These are phyloP conservation scores for Alternaria sp. DNA, from an alignment of 2,329 filamentous ascomycete species.

Conservation along the genomic window DNA sequence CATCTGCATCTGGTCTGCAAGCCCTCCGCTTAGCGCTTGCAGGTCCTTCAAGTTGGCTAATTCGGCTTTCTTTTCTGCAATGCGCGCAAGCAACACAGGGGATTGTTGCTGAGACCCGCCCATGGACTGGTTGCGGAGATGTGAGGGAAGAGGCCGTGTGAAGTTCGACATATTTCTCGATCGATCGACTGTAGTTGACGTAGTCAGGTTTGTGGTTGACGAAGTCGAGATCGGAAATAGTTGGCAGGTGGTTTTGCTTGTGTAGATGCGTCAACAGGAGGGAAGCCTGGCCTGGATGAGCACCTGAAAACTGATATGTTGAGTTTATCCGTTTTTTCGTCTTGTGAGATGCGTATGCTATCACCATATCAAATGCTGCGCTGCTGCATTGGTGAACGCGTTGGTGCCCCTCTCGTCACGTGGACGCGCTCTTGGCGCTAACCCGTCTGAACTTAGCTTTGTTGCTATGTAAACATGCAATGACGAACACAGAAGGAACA, in stretches of 20 bases:
- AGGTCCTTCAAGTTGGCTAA: constrained; percentile 79
- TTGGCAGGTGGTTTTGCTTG: background rate
- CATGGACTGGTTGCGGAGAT: constrained; percentile 62
- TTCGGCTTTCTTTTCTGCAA: constrained; percentile 85
- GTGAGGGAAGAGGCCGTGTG: constrained; percentile 61
- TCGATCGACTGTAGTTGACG: background rate
- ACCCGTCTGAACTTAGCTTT: background rate
- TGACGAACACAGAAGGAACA: constrained; percentile 9
- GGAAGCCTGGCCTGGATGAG: no score
- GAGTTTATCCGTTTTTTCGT: background rate
- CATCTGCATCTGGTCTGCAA: constrained; percentile 82
- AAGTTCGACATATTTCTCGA: constrained; percentile 47
- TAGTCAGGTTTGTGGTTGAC: background rate
- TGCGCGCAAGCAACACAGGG: constrained; percentile 73
- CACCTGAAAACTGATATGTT: background rate
- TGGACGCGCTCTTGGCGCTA: constrained; percentile 17
- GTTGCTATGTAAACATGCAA: constrained; percentile 45
- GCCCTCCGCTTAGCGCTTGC: constrained; percentile 76
- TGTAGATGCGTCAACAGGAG: background rate
- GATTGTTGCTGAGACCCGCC: constrained; percentile 63
- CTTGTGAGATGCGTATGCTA: background rate
- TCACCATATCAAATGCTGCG: background rate
- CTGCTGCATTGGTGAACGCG: constrained; percentile 11
- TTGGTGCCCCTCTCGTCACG: constrained; percentile 34
- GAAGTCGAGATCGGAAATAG: background rate